Conservation (phyloP, 2,329 filamentous ascomycete genomes). For the Neocucurbitaria cava region DNA sequence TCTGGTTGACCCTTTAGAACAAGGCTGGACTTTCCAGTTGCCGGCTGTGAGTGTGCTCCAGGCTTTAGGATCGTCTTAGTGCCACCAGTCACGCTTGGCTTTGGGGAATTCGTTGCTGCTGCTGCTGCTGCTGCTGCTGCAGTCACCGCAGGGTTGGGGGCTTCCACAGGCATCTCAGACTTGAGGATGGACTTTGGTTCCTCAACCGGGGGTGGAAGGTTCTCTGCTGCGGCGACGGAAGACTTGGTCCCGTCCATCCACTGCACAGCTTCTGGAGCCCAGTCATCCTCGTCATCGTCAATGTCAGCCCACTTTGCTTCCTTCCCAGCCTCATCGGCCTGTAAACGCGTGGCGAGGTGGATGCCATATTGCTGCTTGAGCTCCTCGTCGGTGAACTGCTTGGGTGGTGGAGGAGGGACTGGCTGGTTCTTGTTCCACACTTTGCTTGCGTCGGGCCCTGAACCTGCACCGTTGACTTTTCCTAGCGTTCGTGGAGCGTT, state of each 20-base stretch:
- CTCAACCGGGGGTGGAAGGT: slow-evolving; percentile 36
- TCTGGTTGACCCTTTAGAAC: slow-evolving; percentile 72
- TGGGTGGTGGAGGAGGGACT: slow-evolving; percentile 73
- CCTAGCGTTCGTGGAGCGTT: slow-evolving; percentile 59
- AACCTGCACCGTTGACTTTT: slow-evolving; percentile 65
- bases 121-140: too few species aligned
- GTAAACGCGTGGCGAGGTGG: slow-evolving; percentile 79
- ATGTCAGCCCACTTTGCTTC: slow-evolving; percentile 90
- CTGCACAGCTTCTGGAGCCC: slow-evolving; percentile 83
- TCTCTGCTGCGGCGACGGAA: slow-evolving; percentile 67
- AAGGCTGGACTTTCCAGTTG: slow-evolving; percentile 58
- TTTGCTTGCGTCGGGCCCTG: slow-evolving; percentile 73
- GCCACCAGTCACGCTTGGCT: slow-evolving; percentile 45
- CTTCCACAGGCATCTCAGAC: slow-evolving; percentile 46
- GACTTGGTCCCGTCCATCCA: slow-evolving; percentile 91
- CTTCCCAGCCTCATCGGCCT: slow-evolving; percentile 74
- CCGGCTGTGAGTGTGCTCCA: slow-evolving; percentile 46
- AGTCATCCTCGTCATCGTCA: slow-evolving; percentile 87
- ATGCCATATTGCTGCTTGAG: slow-evolving; percentile 84
- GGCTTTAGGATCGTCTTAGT: slow-evolving; percentile 60
- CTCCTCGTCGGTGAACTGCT: slow-evolving; percentile 86
- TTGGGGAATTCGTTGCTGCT: slow-evolving; percentile 43
- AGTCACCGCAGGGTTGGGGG: slow-evolving; percentile 37
- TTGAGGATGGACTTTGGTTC: slow-evolving; percentile 36
- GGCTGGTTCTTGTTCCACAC: slow-evolving; percentile 93